Conservation (phyloP, 2,329 filamentous ascomycete genomes). For the Lizonia empirigonia region DNA sequence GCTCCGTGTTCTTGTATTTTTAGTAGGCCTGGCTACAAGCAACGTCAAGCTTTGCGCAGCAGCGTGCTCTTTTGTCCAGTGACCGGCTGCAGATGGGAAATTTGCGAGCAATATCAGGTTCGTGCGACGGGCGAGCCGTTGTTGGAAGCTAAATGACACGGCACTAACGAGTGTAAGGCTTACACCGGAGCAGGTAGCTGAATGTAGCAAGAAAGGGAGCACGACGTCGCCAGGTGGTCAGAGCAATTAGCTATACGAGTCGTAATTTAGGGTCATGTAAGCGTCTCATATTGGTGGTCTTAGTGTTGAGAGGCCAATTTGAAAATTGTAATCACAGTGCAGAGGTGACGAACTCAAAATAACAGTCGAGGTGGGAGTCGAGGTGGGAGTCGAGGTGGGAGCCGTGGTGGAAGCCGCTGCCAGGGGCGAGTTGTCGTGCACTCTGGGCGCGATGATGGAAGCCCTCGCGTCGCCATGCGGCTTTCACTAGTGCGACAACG, state of each 20-base stretch:
- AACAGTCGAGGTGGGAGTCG: not conserved
- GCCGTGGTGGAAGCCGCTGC: not conserved
- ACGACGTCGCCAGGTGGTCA: constrained; percentile 4
- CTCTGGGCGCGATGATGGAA: not conserved
- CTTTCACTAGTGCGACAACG: not conserved
- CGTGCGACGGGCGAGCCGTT: constrained; percentile 2
- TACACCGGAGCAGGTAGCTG: constrained; percentile 8
- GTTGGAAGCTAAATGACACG: not conserved
- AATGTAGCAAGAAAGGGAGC: constrained; percentile 12
- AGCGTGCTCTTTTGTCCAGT: not conserved
- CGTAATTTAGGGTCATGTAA: constrained; percentile 9
- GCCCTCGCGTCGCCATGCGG: constrained; percentile 10
- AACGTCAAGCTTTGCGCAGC: constrained; percentile 1
- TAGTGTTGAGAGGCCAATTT: not conserved
- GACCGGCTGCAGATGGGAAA: constrained; percentile 3
- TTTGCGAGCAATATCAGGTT: not conserved
- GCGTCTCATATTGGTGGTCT: not conserved
- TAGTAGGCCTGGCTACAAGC: not conserved
- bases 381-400: not conserved
- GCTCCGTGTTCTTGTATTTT: not conserved
- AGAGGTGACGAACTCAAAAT: not conserved
- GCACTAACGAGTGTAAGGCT: constrained; percentile 5
- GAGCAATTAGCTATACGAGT: constrained; percentile 7
- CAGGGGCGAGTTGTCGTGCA: not conserved
- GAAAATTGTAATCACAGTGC: not conserved